Conservation (phyloP, 345 rosid species). For the Gossypium australe region DNA sequence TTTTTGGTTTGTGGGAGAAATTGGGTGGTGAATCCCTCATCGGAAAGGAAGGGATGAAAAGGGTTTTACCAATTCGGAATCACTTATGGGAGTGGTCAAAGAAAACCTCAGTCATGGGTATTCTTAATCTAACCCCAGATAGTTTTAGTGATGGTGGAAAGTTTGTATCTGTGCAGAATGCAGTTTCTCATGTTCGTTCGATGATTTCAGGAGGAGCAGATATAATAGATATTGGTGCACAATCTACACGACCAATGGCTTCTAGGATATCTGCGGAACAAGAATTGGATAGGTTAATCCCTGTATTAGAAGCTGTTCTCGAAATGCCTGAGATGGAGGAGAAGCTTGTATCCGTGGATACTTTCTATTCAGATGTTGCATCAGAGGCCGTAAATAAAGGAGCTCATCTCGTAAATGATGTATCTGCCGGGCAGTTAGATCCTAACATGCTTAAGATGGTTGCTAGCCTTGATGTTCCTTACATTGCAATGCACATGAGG, state of each 20-base stretch:
- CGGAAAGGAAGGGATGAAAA: conserved; percentile 68
- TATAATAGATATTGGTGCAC: conserved; percentile 83
- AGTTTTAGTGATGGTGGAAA: conserved; percentile 94
- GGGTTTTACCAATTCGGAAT: conserved; percentile 72
- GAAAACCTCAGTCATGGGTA: conserved; percentile 74
- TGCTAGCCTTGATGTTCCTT: conserved; percentile 63
- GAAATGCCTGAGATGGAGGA: conserved; percentile 83
- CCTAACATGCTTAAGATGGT: conserved; percentile 61
- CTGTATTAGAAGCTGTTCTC: conserved; percentile 60
- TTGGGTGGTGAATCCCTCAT: conserved; percentile 69
- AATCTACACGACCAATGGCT: conserved; percentile 90
- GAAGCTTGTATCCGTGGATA: conserved; percentile 75
- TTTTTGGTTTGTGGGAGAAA: conserved; percentile 65
- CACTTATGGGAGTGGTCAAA: conserved; percentile 73
- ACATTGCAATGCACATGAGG: conserved; percentile 92
- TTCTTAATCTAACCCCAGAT: conserved; percentile 88
- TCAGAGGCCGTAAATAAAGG: conserved; percentile 69
- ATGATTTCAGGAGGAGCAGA: conserved; percentile 83
- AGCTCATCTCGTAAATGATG: conserved; percentile 83
- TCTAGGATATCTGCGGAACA: conserved; percentile 55
- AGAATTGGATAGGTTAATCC: conserved; percentile 67
- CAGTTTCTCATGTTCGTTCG: conserved; percentile 56
- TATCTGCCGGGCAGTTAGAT: conserved; percentile 75
- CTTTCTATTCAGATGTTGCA: conserved; percentile 84
- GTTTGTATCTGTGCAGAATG: conserved; percentile 58